These are phyloP conservation scores for Epicoccum nigrum DNA, from an alignment of 2,329 filamentous ascomycete genomes.

Conservation along the genomic window DNA sequence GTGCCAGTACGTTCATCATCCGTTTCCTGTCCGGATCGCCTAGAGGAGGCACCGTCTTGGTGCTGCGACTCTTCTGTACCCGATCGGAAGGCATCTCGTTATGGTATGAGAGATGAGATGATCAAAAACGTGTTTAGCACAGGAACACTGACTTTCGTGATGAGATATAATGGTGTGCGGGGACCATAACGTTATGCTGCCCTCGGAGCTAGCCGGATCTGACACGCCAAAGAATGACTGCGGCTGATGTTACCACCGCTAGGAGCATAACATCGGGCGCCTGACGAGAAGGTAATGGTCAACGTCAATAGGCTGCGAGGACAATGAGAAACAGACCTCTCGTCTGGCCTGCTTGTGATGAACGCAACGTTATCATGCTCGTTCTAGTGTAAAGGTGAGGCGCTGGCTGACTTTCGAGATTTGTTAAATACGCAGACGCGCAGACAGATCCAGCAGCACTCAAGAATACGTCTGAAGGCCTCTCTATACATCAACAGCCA, in stretches of 20 bases:
- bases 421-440: neutral
- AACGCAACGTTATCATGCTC: neutral
- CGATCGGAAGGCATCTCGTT: conserved; percentile 32
- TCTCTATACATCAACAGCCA: neutral
- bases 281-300: neutral
- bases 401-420: neutral
- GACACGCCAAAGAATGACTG: conserved; percentile 2
- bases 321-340: no score
- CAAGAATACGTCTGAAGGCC: neutral
- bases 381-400: neutral
- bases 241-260: conserved; percentile 1
- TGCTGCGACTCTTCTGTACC: conserved; percentile 29
- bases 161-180: conserved; percentile 11
- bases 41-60: conserved; percentile 25
- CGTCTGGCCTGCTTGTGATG: neutral
- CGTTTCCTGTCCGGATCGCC: conserved; percentile 41
- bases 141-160: neutral
- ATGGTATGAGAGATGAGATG: conserved; percentile 19
- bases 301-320: no score
- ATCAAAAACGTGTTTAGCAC: neutral
- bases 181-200: conserved; percentile 37
- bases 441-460: neutral
- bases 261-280: neutral
- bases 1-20: conserved; percentile 40
- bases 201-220: neutral